Evolutionary conservation across 139 green algal species (phyloP).

Genomic region (Pleodorina starrii): DNA sequence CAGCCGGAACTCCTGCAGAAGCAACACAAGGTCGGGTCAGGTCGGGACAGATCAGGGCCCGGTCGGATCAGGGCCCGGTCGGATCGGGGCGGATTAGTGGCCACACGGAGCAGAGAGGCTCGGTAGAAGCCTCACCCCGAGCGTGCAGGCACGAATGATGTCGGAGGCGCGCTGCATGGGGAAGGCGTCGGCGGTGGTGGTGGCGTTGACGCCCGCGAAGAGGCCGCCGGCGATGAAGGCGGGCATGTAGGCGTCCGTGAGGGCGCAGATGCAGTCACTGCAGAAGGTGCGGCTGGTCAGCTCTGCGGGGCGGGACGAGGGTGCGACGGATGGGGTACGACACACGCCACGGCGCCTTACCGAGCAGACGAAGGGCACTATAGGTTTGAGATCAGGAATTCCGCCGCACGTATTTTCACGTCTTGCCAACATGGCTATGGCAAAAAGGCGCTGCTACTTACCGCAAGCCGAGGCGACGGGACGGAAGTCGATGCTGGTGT

Average conservation of each 20-base stretch:
- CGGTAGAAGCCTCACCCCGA: constrained; percentile 41
- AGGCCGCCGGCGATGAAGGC: constrained; percentile 41
- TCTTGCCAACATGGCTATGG: too few relatives aligned
- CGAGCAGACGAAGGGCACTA: too few relatives aligned
- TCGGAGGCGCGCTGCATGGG: not conserved
- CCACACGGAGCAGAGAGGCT: not conserved
- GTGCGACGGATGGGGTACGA: too few relatives aligned
- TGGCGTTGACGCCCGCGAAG: not conserved
- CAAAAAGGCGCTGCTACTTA: too few relatives aligned
- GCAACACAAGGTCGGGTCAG: too few relatives aligned
- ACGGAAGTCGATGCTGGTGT: not conserved
- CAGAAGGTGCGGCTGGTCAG: constrained; percentile 1
- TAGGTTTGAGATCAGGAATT: too few relatives aligned
- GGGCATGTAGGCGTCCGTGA: constrained; percentile 43
- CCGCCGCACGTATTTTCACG: too few relatives aligned
- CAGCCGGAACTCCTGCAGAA: constrained; percentile 40
- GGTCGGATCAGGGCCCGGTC: too few relatives aligned
- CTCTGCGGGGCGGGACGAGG: not conserved
- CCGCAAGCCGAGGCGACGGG: constrained; percentile 4
- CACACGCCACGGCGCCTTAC: too few relatives aligned
- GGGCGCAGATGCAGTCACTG: constrained; percentile 36
- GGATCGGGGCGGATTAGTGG: too few relatives aligned
- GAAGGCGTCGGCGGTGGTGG: constrained; percentile 11
- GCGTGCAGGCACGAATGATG: constrained; percentile 44
- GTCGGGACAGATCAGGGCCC: too few relatives aligned